Evolutionary conservation across 306 rosid genomes (phyloP), one percentile per base, ranked within the genome.

Genomic region (Vigna nakashimae): DNA sequence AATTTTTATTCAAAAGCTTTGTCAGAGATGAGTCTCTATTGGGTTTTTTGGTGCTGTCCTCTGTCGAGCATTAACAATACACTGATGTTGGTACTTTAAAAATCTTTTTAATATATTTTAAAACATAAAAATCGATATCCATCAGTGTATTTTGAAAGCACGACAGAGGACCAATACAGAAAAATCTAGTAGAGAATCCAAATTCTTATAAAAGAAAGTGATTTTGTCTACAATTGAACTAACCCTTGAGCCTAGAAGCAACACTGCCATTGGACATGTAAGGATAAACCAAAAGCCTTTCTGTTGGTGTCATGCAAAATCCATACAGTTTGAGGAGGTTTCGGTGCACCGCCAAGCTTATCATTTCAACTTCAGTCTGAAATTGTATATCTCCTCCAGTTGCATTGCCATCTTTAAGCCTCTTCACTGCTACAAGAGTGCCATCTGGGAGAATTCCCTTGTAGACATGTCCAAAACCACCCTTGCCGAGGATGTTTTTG

Each of bases 341-440:
- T 69, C 98, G 66, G 43, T 94, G 98, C 49, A 94, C 97, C 3
- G 98, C 98, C 55, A 94, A 82, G 84, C 98, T 92, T 79, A 94
- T 94, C 98, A 90, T 92, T 87, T 94, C 98, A 70, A 94, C 94
- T 84, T 94, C 98, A 52, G 98, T 94, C 82, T 94, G 98, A 87
- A 94, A 94, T 45, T 94, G 98, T 65, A 90, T 87, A 80, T 92
- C 98, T 40, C 98, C 97, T 46, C 97, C 91, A 64, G 68, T 82
- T 38, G 94, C 88, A 75, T 78, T 89, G 42, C 96, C 97, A 82
- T 94, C 96, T 82, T 90, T 94, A 57, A 94, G 97, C 84, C 98
- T 89, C 85, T 94, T 94, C 40, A 94, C 98, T 3, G 98, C 98
- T 0, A 92, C 92, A 28, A 94, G 64, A 59, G 88, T 87, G 30